Evolutionary conservation across 2,329 filamentous ascomycete genomes (phyloP).

Genomic region (Bipolaris zeicola): DNA sequence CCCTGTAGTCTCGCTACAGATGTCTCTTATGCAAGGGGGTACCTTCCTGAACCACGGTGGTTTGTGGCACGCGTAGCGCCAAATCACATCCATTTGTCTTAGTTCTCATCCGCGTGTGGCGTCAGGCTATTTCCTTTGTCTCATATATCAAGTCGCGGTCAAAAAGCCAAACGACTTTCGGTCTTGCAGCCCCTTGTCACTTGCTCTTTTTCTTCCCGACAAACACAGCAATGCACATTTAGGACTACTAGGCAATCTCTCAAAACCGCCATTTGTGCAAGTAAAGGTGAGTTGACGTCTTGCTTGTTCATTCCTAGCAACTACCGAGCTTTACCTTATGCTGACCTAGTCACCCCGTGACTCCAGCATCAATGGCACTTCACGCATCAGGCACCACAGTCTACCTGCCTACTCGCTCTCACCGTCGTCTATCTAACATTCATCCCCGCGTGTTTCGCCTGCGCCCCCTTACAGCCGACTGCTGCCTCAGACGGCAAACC

Average conservation of each 20-base stretch:
- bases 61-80: constrained; percentile 1
- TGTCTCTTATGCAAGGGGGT: constrained; percentile 10
- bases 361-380: background rate
- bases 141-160: constrained; percentile 1
- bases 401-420: background rate
- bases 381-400: background rate
- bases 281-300: background rate
- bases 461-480: background rate
- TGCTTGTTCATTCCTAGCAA: too few species aligned
- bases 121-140: constrained; percentile 12
- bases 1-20: background rate
- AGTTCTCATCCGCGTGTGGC: constrained; percentile 4
- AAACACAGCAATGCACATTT: background rate
- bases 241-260: background rate
- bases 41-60: background rate
- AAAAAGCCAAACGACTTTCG: background rate
- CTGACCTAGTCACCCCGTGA: too few species aligned
- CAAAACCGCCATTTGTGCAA: background rate
- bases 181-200: background rate
- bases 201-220: background rate
- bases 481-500: background rate
- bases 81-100: constrained; percentile 2
- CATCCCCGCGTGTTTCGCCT: too few species aligned
- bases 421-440: background rate
- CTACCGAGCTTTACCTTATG: too few species aligned